Percentiles rank a stretch among this genome's conserved stretches.
These are phyloP conservation scores for Dictyophora rubrovolvata DNA, from an alignment of 768 basidiomycete genomes.

Conservation along the genomic window DNA sequence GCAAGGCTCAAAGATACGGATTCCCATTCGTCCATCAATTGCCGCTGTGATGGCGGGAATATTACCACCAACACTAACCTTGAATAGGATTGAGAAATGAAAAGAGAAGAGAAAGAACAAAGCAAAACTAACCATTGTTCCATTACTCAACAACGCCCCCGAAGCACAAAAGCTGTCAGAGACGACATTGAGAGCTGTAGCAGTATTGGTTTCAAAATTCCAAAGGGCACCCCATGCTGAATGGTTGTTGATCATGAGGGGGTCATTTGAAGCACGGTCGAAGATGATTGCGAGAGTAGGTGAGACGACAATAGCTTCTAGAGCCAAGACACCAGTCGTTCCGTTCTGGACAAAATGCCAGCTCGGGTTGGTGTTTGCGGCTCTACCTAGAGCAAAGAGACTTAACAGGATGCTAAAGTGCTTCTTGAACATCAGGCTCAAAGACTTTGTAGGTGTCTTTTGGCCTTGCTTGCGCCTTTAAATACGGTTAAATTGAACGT, in stretches of 20 bases:
- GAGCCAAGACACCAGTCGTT: constrained; percentile 16
- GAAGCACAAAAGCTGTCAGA: constrained; percentile 35
- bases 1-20: constrained; percentile 30
- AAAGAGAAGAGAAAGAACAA: not conserved
- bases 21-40: not conserved
- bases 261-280: constrained; percentile 16
- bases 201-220: constrained; percentile 19
- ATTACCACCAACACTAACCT: constrained; percentile 18
- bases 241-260: constrained; percentile 15
- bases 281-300: constrained; percentile 18
- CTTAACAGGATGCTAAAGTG: not conserved
- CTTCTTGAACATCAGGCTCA: not conserved
- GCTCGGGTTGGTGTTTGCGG: not conserved
- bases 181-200: constrained; percentile 22
- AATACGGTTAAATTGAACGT: not conserved
- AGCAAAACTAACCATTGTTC: constrained; percentile 24
- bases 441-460: not conserved
- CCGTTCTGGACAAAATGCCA: constrained; percentile 9
- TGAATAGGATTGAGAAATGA: not conserved
- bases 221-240: constrained; percentile 19
- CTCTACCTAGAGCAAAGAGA: not conserved
- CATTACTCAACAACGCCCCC: constrained; percentile 32
- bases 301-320: constrained; percentile 19
- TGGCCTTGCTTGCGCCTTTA: not conserved
- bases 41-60: not conserved